These are phyloP conservation scores for Chloris gayana DNA, from an alignment of 176 grass and related monocot genomes.

Conservation along the genomic window DNA sequence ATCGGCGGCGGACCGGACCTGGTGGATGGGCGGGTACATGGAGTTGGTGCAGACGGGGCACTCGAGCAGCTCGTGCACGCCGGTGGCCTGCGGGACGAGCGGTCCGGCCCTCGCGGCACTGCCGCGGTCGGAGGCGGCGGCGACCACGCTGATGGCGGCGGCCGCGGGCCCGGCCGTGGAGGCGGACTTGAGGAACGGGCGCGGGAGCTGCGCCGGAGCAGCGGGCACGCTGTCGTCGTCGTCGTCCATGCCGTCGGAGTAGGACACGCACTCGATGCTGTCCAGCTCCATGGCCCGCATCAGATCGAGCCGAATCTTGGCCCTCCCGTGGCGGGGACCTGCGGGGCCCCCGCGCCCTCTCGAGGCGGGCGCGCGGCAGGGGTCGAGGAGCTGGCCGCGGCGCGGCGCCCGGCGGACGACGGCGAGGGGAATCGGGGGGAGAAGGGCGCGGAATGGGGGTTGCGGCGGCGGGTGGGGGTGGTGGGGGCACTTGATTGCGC, in stretches of 20 bases:
- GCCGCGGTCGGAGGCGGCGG: slow-evolving; percentile 29
- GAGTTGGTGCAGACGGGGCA: slow-evolving; percentile 98
- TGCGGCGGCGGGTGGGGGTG: neutral
- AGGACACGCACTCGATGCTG: slow-evolving; percentile 77
- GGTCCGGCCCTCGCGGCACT: neutral
- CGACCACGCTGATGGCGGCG: slow-evolving; percentile 28
- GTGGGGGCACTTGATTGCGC: slow-evolving; percentile 25
- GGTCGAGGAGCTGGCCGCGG: neutral
- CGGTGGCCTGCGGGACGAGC: slow-evolving; percentile 42
- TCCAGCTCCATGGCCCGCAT: slow-evolving; percentile 59
- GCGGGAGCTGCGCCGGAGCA: slow-evolving; percentile 36
- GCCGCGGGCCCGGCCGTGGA: slow-evolving; percentile 25
- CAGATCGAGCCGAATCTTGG: slow-evolving; percentile 29
- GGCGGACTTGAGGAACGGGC: slow-evolving; percentile 55
- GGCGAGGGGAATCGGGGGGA: neutral
- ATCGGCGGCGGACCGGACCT: slow-evolving; percentile 39
- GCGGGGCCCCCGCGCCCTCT: too few relatives aligned
- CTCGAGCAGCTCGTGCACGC: slow-evolving; percentile 95
- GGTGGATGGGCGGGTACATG: slow-evolving; percentile 93
- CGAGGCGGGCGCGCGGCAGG: neutral
- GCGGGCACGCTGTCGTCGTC: slow-evolving; percentile 49
- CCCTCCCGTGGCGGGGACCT: neutral
- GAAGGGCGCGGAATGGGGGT: neutral
- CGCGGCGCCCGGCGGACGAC: neutral
- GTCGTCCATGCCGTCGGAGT: slow-evolving; percentile 60